phyloP scores from a whole-genome alignment of 2,329 filamentous ascomycete genomes.

The Colletotrichum coccodes region DNA sequence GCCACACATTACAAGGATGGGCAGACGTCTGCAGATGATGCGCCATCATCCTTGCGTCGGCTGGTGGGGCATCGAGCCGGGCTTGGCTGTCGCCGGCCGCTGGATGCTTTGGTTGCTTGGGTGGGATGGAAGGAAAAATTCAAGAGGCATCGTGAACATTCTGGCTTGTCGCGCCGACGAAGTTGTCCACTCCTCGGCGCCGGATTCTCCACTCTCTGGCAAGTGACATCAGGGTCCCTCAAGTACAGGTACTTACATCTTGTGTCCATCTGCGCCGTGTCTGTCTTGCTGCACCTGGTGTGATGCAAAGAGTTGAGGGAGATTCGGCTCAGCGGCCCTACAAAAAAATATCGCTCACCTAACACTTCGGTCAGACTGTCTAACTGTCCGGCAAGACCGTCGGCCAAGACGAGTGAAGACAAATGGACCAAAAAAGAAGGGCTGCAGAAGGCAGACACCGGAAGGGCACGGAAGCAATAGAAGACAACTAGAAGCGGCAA shows the following conservation, averaged over 20 bases:
- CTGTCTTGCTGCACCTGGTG: not conserved
- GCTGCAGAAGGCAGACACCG: not conserved
- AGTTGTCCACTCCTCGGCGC: constrained; percentile 22
- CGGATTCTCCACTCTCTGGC: constrained; percentile 23
- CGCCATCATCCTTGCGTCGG: constrained; percentile 18
- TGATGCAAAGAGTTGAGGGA: not conserved
- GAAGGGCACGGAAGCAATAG: not conserved
- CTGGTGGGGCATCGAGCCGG: not conserved
- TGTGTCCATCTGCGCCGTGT: not conserved
- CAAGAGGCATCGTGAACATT: constrained; percentile 33
- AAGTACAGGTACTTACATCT: constrained; percentile 16
- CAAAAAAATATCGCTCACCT: constrained; percentile 25
- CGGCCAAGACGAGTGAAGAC: not conserved
- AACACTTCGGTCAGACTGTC: not conserved
- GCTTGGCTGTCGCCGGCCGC: not conserved
- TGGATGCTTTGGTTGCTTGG: not conserved
- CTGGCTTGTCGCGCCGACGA: constrained; percentile 11
- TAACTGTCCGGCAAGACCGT: not conserved
- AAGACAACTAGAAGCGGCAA: not conserved
- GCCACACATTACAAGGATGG: not conserved
- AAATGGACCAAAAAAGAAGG: not conserved
- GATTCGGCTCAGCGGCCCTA: constrained; percentile 26
- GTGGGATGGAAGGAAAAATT: constrained; percentile 2
- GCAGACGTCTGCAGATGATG: not conserved
- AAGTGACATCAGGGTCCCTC: not conserved